These are phyloP conservation scores for Begonia loranthoides DNA, from an alignment of 306 rosid genomes.

Conservation along the genomic window DNA sequence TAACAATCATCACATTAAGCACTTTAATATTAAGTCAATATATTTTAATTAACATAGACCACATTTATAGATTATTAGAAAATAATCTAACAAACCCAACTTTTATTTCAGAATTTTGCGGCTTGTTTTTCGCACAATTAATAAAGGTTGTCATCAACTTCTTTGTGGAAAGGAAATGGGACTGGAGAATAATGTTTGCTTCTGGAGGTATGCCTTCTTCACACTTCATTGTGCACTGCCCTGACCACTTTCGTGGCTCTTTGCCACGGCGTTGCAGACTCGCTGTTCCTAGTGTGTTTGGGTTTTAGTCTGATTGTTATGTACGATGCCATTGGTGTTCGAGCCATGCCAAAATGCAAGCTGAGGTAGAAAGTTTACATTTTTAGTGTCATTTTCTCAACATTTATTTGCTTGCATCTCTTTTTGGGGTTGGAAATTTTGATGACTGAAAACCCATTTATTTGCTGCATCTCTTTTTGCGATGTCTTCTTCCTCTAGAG, in stretches of 20 bases:
- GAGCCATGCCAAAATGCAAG: conserved; percentile 95
- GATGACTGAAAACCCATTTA: no score
- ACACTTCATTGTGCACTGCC: conserved; percentile 75
- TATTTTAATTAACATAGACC: no score
- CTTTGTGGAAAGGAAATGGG: conserved; percentile 62
- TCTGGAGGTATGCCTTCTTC: conserved; percentile 97
- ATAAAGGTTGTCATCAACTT: conserved; percentile 51
- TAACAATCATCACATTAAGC: no score
- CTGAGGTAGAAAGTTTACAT: conserved; percentile 33
- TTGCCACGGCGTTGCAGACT: conserved; percentile 38
- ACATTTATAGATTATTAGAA: no score
- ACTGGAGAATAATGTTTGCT: conserved; percentile 32
- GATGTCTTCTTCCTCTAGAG: no score
- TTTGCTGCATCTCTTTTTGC: no score
- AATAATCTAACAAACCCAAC: no score
- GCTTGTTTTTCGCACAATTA: conserved; percentile 54
- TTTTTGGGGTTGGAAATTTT: no score
- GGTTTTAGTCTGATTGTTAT: conserved; percentile 79
- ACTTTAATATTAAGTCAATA: no score
- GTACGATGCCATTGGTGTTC: conserved; percentile 84
- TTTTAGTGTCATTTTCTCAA: no score
- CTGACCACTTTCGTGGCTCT: conserved; percentile 78
- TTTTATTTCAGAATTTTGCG: conserved; percentile 58
- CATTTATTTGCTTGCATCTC: no score
- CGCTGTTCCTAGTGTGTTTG: conserved; percentile 73